phyloP scores from a whole-genome alignment of 2,329 filamentous ascomycete genomes.

The Xylariaceae sp. region DNA sequence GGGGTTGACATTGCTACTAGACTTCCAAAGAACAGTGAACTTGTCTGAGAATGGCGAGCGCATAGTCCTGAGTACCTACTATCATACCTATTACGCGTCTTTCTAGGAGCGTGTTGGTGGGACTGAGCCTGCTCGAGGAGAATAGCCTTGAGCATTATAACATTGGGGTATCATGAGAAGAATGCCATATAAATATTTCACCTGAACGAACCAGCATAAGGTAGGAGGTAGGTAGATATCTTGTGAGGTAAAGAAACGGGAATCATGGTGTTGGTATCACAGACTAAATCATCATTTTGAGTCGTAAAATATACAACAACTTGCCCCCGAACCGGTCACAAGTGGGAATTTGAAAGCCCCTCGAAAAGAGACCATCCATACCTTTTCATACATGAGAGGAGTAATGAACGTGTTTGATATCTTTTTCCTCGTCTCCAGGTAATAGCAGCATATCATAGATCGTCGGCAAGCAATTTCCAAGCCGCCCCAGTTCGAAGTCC shows the following conservation, averaged over 20 bases:
- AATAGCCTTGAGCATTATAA: no score
- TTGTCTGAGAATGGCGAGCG: no score
- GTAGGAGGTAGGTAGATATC: not conserved
- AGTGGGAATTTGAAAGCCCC: not conserved
- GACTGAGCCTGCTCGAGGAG: no score
- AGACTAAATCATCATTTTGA: constrained; percentile 4
- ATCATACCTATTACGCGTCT: no score
- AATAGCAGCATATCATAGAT: constrained; percentile 7
- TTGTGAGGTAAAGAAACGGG: not conserved
- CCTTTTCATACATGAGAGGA: constrained; percentile 26
- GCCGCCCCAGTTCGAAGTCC: constrained; percentile 7
- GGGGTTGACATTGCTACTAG: no score
- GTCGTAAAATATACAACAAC: constrained; percentile 10
- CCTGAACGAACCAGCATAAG: not conserved
- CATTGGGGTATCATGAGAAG: no score
- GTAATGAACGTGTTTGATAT: constrained; percentile 22
- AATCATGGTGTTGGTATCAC: not conserved
- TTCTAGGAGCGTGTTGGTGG: no score
- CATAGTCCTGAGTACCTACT: no score
- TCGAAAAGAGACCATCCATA: not conserved
- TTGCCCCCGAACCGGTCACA: constrained; percentile 3
- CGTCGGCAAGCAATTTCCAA: constrained; percentile 8
- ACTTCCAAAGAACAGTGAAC: no score
- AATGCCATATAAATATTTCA: no score
- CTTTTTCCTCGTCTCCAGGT: constrained; percentile 9